phyloP scores from a whole-genome alignment of 495 filamentous ascomycete genomes.

The Penicillium lagena region DNA sequence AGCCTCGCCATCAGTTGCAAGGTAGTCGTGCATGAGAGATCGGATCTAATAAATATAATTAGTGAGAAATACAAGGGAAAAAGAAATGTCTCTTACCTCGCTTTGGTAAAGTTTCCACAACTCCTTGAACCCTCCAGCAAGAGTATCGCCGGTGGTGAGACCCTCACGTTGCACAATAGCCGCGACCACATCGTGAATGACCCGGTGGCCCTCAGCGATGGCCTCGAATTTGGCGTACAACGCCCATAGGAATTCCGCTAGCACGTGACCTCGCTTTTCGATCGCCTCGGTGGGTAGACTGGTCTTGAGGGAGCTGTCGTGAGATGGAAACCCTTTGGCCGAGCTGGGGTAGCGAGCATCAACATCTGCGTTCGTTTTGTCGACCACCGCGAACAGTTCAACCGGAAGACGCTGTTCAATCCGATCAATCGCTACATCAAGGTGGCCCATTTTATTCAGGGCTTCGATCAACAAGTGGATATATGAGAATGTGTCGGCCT shows the following conservation, averaged over 20 bases:
- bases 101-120: slow-evolving; percentile 89
- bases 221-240: slow-evolving; percentile 95
- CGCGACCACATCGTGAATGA: slow-evolving; percentile 83
- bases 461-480: slow-evolving; percentile 84
- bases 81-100: slow-evolving; percentile 40
- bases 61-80: slow-evolving; percentile 22
- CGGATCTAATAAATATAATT: slow-evolving; percentile 55
- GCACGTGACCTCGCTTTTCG: slow-evolving; percentile 68
- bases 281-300: slow-evolving; percentile 61
- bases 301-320: slow-evolving; percentile 30
- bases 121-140: slow-evolving; percentile 80
- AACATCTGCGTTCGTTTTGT: slow-evolving; percentile 89
- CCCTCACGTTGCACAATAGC: slow-evolving; percentile 74
- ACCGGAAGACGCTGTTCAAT: slow-evolving; percentile 92
- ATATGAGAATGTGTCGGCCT: slow-evolving; percentile 91
- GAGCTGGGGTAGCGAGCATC: slow-evolving; percentile 79
- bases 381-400: slow-evolving; percentile 88
- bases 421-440: slow-evolving; percentile 79
- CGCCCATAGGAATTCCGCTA: slow-evolving; percentile 85
- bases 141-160: slow-evolving; percentile 43
- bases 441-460: slow-evolving; percentile 75
- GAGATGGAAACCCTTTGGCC: slow-evolving; percentile 48
- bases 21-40: slow-evolving; percentile 89
- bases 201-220: slow-evolving; percentile 91
- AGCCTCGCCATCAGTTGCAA: slow-evolving; percentile 82